A percentile compares a stretch with the other conserved stretches of the same genome.
Conservation (phyloP, 2,329 filamentous ascomycete genomes). For the Ceratocystiopsis sp. region DNA sequence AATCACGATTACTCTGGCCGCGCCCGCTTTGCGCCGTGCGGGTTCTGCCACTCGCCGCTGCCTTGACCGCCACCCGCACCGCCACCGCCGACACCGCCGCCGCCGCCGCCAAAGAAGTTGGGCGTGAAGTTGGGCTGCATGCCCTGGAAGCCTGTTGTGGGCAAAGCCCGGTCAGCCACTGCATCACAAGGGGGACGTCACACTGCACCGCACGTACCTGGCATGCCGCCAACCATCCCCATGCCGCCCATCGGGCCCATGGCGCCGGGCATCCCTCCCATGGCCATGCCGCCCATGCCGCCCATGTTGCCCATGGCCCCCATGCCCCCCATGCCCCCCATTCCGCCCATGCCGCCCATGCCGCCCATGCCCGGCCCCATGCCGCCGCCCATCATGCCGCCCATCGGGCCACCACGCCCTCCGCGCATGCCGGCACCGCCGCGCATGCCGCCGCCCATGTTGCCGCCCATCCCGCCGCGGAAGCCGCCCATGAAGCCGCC, state of each 20-base stretch:
- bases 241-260: constrained; percentile 39
- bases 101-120: constrained; percentile 46
- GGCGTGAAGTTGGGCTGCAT: constrained; percentile 57
- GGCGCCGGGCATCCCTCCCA: constrained; percentile 12
- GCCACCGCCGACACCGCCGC: constrained; percentile 11
- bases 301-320: constrained; percentile 21
- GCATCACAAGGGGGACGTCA: background rate
- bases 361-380: constrained; percentile 29
- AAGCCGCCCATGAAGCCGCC: constrained; percentile 27
- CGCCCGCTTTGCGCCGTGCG: constrained; percentile 64
- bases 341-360: constrained; percentile 31
- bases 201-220: constrained; percentile 25
- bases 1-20: constrained; percentile 36
- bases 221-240: constrained; percentile 34
- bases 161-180: background rate
- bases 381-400: constrained; percentile 18
- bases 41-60: constrained; percentile 54
- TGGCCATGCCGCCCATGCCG: constrained; percentile 30
- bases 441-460: constrained; percentile 16
- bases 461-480: constrained; percentile 27
- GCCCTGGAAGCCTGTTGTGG: constrained; percentile 42
- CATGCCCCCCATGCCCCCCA: constrained; percentile 17
- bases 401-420: constrained; percentile 25
- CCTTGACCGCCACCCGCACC: constrained; percentile 25
- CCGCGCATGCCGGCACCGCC: constrained; percentile 22